phyloP scores from a whole-genome alignment of 495 filamentous ascomycete genomes.

The Cladorrhinum samala region DNA sequence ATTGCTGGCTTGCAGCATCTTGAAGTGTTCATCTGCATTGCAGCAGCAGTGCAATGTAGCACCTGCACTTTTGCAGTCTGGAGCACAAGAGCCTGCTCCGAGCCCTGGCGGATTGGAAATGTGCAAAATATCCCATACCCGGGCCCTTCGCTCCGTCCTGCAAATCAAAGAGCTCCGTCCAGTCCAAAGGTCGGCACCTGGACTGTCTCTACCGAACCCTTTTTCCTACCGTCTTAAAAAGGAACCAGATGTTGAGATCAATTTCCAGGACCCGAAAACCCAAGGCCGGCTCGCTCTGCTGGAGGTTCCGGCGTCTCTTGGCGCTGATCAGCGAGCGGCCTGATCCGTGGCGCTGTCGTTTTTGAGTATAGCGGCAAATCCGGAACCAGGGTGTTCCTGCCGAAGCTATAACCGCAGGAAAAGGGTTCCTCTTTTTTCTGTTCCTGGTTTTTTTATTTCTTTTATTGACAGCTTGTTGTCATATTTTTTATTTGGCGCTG shows the following conservation, averaged over 20 bases:
- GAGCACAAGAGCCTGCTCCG: not conserved
- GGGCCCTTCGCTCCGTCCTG: not conserved
- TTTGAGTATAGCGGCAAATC: not conserved
- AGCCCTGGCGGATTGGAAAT: not conserved
- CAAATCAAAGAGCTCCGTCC: not conserved
- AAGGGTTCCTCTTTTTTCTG: too few relatives aligned
- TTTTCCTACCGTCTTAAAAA: not conserved
- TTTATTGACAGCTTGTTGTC: not conserved
- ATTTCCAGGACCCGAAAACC: slow-evolving; percentile 5
- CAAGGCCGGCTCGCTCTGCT: slow-evolving; percentile 8
- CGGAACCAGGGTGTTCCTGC: not conserved
- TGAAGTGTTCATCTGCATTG: not conserved
- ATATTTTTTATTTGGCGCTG: too few relatives aligned
- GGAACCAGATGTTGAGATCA: slow-evolving; percentile 1
- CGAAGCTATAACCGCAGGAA: not conserved
- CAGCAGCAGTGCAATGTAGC: not conserved
- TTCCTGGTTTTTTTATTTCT: not conserved
- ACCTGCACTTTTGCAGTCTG: not conserved
- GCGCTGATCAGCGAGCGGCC: slow-evolving; percentile 27
- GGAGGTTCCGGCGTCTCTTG: slow-evolving; percentile 22
- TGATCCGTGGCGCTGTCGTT: slow-evolving; percentile 12
- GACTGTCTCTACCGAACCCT: too few relatives aligned
- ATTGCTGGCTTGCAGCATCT: not conserved
- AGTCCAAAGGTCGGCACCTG: too few relatives aligned
- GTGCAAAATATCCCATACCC: not conserved